Evolutionary conservation across 176 grass and related monocot species (phyloP).

Genomic region (Hyparrhenia diplandra): DNA sequence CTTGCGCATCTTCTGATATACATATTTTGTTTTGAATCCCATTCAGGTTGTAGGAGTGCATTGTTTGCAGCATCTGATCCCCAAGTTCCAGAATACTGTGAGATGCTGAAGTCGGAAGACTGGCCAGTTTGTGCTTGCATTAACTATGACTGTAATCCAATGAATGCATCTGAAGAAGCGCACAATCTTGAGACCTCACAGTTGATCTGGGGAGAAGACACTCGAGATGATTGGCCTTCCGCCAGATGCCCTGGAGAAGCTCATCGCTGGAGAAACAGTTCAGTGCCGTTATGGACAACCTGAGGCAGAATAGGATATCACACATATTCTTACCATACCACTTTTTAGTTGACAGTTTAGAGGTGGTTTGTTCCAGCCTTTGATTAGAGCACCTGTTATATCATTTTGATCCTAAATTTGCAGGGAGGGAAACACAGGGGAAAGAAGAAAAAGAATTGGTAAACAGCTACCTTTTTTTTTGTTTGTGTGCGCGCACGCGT

Average conservation of each 20-base stretch:
- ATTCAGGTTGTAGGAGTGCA: conserved; percentile 80
- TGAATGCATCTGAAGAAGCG: conserved; percentile 90
- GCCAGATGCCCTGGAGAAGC: conserved; percentile 63
- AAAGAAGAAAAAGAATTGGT: neutral
- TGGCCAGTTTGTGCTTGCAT: conserved; percentile 89
- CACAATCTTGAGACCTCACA: conserved; percentile 68
- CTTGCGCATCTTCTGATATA: neutral
- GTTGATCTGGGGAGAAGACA: conserved; percentile 87
- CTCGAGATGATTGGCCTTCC: conserved; percentile 74
- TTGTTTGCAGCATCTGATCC: conserved; percentile 80
- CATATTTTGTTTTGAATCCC: neutral
- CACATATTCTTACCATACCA: neutral
- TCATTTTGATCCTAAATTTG: neutral
- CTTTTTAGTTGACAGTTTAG: conserved; percentile 14
- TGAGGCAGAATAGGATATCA: conserved; percentile 22
- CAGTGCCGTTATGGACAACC: conserved; percentile 51
- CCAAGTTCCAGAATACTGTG: conserved; percentile 81
- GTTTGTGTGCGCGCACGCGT: too few species aligned
- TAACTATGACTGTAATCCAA: conserved; percentile 84
- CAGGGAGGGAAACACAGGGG: too few species aligned
- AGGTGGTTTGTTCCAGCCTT: neutral
- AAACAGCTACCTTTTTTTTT: too few species aligned
- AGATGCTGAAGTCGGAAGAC: conserved; percentile 79
- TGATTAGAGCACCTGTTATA: neutral
- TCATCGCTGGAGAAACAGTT: conserved; percentile 63